phyloP scores from a whole-genome alignment of 129 eudicot genomes.

The Artemisia tridentata region DNA sequence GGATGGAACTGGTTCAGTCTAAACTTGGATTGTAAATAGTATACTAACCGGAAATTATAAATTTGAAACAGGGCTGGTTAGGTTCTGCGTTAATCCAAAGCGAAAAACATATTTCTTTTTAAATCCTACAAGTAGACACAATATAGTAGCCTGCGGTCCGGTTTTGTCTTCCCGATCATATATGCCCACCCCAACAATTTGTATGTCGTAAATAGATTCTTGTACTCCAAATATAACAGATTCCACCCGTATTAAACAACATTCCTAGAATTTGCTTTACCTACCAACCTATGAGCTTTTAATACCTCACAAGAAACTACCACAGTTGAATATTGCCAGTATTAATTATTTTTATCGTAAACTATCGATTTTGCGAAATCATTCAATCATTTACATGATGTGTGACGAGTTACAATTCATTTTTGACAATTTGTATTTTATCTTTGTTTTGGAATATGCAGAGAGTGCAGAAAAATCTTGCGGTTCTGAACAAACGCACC shows the following conservation, averaged over 20 bases:
- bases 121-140: no score
- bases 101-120: no score
- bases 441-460: conserved; percentile 22
- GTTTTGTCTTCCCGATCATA: no score
- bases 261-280: background rate
- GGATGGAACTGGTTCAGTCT: no score
- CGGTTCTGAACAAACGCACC: conserved; percentile 70
- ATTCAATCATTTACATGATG: background rate
- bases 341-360: background rate
- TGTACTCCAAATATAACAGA: background rate
- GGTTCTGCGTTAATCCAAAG: no score
- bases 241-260: background rate
- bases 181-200: no score
- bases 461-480: conserved; percentile 75
- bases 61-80: no score
- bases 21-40: no score
- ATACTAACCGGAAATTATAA: no score
- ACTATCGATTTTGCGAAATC: no score
- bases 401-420: background rate
- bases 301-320: background rate
- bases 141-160: no score
- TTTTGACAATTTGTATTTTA: conserved; percentile 7
- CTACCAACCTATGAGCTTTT: background rate
- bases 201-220: background rate
- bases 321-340: background rate